Base-by-base conservation (phyloP, 2,329 filamentous ascomycete species). In the Phialophora chinensis region DNA sequence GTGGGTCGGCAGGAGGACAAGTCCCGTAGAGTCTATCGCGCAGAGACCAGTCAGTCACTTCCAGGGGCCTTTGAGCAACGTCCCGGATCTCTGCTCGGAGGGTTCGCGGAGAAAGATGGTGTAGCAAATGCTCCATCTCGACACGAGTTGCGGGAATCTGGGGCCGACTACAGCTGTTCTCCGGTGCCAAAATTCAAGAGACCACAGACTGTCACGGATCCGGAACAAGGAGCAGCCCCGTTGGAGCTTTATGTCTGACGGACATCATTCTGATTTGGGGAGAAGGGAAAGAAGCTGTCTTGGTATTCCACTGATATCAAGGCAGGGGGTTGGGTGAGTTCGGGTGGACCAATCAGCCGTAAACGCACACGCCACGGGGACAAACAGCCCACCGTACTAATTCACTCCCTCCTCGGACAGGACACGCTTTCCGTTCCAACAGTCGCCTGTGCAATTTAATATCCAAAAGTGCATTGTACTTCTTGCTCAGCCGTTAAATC, bases 341-440 rank as follows among this genome's bases (percentile, higher is more conserved):
- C 38, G 38, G n/a, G 38, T 17, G 38, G 38, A 44, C 5, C 38
- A 44, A 17, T 7, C 38, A 44, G 38, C 38, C 17, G 38, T 44
- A 44, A 8, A 20, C 38, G 38, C 38, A 44, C 17, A 44, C 38
- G 17, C 5, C 2, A 17, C 4, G 17, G 8, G 38, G 38, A 1
- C 17, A 44, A 44, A 44, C 17, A 44, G 49, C 49, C 49, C 49
- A 52, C 49, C 49, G 49, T 52, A 52, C 20, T 17, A 23, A 1
- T 17, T 25, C 11, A 17, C 49, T 52, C 6, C 23, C 49, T 27
- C 20, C 2, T 44, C 17, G 11, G 8, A 52, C 49, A 52, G 49
- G 49, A 52, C 49, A 52, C 49, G 49, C 49, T 52, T 52, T 52
- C 49, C 49, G 27, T 23, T 52, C 49, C 23, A 11, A 27, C 49